Conservation (phyloP, 2,329 filamentous ascomycete genomes). For the Diaporthe humulicola region DNA sequence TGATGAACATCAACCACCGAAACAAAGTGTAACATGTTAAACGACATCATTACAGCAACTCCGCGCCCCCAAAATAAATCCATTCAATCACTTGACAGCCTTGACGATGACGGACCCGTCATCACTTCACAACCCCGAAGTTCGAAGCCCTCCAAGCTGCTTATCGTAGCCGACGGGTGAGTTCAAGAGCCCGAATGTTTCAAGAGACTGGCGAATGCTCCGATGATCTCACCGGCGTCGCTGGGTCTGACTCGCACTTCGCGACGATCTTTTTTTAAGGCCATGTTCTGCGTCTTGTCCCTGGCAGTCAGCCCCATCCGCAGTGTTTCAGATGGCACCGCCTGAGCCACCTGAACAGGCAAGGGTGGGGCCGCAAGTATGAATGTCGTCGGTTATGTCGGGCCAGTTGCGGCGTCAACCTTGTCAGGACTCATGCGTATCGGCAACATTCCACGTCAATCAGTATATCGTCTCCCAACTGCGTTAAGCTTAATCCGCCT, state of each 20-base stretch:
- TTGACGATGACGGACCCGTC: not conserved
- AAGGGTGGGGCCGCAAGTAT: not conserved
- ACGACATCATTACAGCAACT: not conserved
- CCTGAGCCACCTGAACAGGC: conserved; percentile 7
- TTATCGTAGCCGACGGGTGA: conserved; percentile 3
- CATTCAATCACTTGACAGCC: not conserved
- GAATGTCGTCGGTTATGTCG: conserved; percentile 1
- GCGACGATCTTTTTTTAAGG: conserved; percentile 16
- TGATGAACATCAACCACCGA: not conserved
- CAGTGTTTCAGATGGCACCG: conserved; percentile 19
- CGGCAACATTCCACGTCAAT: not conserved
- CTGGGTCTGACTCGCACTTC: conserved; percentile 6
- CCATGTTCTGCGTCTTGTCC: not conserved
- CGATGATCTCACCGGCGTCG: not conserved
- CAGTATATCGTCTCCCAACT: not conserved
- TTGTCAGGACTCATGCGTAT: not conserved
- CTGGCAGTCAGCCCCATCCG: not conserved
- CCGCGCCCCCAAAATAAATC: not conserved
- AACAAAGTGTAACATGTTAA: not conserved
- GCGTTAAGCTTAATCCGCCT: conserved; percentile 18
- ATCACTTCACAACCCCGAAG: not conserved
- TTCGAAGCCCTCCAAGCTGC: not conserved
- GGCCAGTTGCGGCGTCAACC: not conserved
- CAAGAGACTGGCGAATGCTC: not conserved
- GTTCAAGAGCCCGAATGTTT: conserved; percentile 23